Conservation (phyloP, 1,284 basidiomycete genomes). For the Heterobasidion parviporum region DNA sequence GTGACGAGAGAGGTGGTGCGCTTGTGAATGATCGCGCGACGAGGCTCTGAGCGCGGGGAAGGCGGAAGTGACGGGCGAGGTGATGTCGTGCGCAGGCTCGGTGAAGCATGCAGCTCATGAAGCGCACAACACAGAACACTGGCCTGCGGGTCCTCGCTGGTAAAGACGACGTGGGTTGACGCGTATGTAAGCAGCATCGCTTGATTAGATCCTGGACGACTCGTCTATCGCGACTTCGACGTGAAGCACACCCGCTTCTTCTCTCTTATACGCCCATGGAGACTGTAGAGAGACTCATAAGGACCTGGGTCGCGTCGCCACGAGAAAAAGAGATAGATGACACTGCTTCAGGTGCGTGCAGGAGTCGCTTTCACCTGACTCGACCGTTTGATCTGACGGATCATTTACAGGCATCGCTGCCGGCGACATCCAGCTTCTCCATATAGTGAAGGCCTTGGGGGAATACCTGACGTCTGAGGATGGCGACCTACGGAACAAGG, state of each 20-base stretch:
- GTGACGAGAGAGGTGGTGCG: background rate
- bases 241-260: background rate
- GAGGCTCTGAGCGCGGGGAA: background rate
- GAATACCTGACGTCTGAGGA: constrained; percentile 86
- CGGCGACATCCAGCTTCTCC: constrained; percentile 57
- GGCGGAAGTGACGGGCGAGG: background rate
- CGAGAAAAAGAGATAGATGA: constrained; percentile 54
- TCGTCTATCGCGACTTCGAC: background rate
- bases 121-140: background rate
- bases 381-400: constrained; percentile 6
- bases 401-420: constrained; percentile 51
- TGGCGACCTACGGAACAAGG: constrained; percentile 72
- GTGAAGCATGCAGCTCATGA: background rate
- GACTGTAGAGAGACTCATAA: constrained; percentile 44
- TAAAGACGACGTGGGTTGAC: background rate
- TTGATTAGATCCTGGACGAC: background rate
- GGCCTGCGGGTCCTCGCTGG: background rate
- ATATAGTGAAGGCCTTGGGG: constrained; percentile 82
- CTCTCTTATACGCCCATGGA: constrained; percentile 20
- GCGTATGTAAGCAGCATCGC: background rate
- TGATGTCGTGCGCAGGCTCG: constrained; percentile 7
- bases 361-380: background rate
- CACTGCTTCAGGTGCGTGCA: constrained; percentile 44
- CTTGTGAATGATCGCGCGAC: background rate
- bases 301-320: constrained; percentile 66